Evolutionary conservation across 768 basidiomycete genomes (phyloP).

Genomic region (Mrakia blollopis): DNA sequence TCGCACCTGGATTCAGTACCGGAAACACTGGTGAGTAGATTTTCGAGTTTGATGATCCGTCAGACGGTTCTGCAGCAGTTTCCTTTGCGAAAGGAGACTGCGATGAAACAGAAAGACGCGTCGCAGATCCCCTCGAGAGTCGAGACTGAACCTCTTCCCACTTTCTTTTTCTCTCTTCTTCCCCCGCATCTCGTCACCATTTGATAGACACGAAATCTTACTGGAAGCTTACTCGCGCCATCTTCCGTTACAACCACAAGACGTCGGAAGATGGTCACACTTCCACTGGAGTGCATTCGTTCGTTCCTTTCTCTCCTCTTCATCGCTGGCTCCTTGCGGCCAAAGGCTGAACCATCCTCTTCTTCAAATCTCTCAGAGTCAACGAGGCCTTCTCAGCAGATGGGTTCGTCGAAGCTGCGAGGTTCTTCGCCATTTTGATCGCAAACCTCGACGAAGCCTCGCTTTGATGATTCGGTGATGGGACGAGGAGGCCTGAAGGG

Average conservation of each 20-base stretch:
- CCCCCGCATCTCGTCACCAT: slow-evolving; percentile 34
- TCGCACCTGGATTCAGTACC: neutral
- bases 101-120: no score
- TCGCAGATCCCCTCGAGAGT: no score
- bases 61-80: no score
- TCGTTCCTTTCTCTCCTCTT: neutral
- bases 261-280: neutral
- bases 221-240: slow-evolving; percentile 41
- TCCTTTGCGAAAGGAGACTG: no score
- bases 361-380: neutral
- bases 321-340: no score
- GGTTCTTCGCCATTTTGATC: neutral
- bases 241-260: slow-evolving; percentile 38
- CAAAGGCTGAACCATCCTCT: no score
- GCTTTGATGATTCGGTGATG: no score
- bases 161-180: no score
- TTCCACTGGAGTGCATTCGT: slow-evolving; percentile 17
- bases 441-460: neutral
- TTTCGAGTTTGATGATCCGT: no score
- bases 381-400: neutral
- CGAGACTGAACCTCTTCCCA: no score
- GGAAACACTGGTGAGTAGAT: slow-evolving; percentile 16
- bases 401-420: neutral
- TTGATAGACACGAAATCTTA: slow-evolving; percentile 39
- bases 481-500: no score